Conservation (phyloP, 2,329 filamentous ascomycete genomes). For the Fusarium staphyleae region DNA sequence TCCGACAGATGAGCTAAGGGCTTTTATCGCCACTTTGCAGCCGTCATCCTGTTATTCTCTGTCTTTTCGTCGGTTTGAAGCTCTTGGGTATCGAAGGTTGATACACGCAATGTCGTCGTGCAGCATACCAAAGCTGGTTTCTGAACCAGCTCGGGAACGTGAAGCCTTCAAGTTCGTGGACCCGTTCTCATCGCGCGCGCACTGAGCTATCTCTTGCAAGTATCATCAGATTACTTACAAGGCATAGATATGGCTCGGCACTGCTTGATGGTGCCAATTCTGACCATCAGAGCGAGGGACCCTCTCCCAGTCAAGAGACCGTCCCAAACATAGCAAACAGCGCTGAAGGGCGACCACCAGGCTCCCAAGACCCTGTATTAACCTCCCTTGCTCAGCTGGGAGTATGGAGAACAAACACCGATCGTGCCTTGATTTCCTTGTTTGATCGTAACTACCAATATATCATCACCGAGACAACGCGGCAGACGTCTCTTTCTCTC, state of each 20-base stretch:
- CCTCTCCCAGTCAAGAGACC: conserved; percentile 1
- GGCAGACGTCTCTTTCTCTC: conserved; percentile 47
- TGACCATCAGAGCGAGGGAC: conserved; percentile 14
- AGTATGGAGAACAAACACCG: conserved; percentile 50
- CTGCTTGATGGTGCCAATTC: conserved; percentile 16
- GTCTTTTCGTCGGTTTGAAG: background rate
- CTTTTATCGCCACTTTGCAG: background rate
- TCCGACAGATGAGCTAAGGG: no score
- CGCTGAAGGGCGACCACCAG: background rate
- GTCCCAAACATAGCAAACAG: background rate
- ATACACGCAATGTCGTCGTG: conserved; percentile 9
- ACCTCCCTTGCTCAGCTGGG: conserved; percentile 59
- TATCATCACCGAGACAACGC: conserved; percentile 58
- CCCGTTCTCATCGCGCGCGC: background rate
- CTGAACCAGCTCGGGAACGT: conserved; percentile 22
- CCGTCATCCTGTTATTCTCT: background rate
- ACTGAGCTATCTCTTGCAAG: background rate
- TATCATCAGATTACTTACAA: background rate
- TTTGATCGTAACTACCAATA: conserved; percentile 58
- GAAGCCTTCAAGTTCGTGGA: conserved; percentile 29
- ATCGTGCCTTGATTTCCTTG: conserved; percentile 57
- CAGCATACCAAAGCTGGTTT: conserved; percentile 12
- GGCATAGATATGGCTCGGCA: conserved; percentile 20
- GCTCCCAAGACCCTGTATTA: conserved; percentile 47
- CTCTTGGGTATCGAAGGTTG: background rate